These are phyloP conservation scores for Halenospora varia DNA, from an alignment of 495 filamentous ascomycete species.

Conservation along the genomic window DNA sequence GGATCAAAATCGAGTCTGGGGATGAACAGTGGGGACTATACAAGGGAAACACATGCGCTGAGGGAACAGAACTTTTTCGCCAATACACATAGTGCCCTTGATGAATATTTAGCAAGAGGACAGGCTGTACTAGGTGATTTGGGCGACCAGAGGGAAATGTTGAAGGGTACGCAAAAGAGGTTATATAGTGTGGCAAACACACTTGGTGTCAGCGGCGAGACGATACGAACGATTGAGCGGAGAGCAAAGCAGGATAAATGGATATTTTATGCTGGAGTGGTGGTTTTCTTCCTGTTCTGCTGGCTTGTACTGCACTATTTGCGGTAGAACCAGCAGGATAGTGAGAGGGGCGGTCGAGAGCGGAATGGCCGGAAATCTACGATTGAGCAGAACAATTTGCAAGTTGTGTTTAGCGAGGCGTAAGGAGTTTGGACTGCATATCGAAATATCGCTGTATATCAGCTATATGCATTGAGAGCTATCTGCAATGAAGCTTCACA, in stretches of 20 bases:
- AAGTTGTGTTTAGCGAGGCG: background rate
- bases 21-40: slow-evolving; percentile 49
- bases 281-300: slow-evolving; percentile 90
- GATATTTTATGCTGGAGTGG: slow-evolving; percentile 88
- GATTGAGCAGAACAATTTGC: background rate
- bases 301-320: slow-evolving; percentile 84
- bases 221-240: slow-evolving; percentile 91
- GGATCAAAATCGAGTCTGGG: slow-evolving; percentile 22
- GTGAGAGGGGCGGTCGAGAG: background rate
- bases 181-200: slow-evolving; percentile 94
- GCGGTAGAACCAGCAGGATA: slow-evolving; percentile 41
- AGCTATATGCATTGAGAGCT: background rate
- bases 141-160: slow-evolving; percentile 83
- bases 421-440: background rate
- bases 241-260: slow-evolving; percentile 93
- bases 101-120: slow-evolving; percentile 90
- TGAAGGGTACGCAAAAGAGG: slow-evolving; percentile 88
- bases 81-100: slow-evolving; percentile 73
- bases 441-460: background rate
- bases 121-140: slow-evolving; percentile 86
- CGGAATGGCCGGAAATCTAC: too few species aligned
- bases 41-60: slow-evolving; percentile 77
- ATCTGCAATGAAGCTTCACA: background rate
- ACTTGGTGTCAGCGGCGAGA: slow-evolving; percentile 88
- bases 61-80: slow-evolving; percentile 85